These are phyloP conservation scores for Hypoxylon rubiginosum DNA, from an alignment of 2,329 filamentous ascomycete genomes.

Conservation along the genomic window DNA sequence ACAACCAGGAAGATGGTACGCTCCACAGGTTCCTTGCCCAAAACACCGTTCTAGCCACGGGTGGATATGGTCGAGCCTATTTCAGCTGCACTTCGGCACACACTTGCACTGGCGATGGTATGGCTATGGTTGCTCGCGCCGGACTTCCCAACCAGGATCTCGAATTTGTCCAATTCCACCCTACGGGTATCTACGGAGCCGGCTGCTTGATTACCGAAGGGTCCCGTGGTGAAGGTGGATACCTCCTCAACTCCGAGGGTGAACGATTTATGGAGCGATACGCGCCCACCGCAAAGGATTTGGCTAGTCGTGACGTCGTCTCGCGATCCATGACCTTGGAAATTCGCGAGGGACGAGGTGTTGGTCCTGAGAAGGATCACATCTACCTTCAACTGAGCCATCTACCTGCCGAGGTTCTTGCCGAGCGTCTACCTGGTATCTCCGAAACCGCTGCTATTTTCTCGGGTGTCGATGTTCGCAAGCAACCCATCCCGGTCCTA, in stretches of 20 bases:
- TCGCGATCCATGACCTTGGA: slow-evolving; percentile 98
- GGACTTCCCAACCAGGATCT: slow-evolving; percentile 99
- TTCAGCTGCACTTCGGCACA: slow-evolving; percentile 98
- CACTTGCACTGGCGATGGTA: slow-evolving; percentile 98
- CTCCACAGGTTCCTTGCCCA: slow-evolving; percentile 96
- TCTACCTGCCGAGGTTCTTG: slow-evolving; percentile 89
- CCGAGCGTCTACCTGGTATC: slow-evolving; percentile 97
- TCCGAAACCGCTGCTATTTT: slow-evolving; percentile 99
- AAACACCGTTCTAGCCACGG: slow-evolving; percentile 96
- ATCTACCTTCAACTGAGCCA: slow-evolving; percentile 98
- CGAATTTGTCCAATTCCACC: slow-evolving; percentile 99
- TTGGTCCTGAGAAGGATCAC: slow-evolving; percentile 97
- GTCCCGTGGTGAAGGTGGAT: slow-evolving; percentile 97
- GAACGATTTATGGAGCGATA: slow-evolving; percentile 99
- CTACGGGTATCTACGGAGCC: slow-evolving; percentile 98
- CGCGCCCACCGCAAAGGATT: slow-evolving; percentile 96
- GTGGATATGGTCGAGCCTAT: slow-evolving; percentile 97
- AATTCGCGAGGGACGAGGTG: slow-evolving; percentile 96
- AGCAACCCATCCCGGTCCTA: slow-evolving; percentile 96
- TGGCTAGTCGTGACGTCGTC: slow-evolving; percentile 95
- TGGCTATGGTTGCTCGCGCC: slow-evolving; percentile 98
- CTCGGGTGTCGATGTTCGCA: slow-evolving; percentile 94
- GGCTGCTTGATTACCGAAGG: slow-evolving; percentile 98
- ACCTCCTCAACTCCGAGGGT: slow-evolving; percentile 96
- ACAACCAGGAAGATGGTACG: slow-evolving; percentile 99